These are phyloP conservation scores for Boletus tylopilopsis DNA, from an alignment of 768 basidiomycete species.

Conservation along the genomic window DNA sequence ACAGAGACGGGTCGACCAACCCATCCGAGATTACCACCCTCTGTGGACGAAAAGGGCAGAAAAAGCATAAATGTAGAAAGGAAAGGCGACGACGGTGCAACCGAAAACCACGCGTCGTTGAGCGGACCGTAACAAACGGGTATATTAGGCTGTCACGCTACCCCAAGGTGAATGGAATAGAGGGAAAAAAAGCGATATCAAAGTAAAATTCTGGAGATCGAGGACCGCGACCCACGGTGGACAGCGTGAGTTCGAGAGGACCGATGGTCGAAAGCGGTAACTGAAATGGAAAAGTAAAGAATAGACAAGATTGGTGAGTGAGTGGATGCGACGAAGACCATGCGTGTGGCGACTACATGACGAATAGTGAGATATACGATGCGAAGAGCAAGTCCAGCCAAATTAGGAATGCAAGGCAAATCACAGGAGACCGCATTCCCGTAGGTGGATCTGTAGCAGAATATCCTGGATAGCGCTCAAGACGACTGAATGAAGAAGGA, in stretches of 20 bases:
- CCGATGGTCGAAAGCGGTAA: not conserved
- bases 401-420: not conserved
- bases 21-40: slow-evolving; percentile 1
- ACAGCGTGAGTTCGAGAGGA: not conserved
- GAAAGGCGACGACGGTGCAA: slow-evolving; percentile 1
- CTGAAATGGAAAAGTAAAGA: slow-evolving; percentile 4
- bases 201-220: slow-evolving; percentile 7
- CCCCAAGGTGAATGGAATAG: slow-evolving; percentile 7
- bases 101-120: slow-evolving; percentile 14
- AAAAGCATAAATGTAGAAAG: not conserved
- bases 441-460: slow-evolving; percentile 77
- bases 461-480: slow-evolving; percentile 88
- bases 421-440: slow-evolving; percentile 77
- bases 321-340: slow-evolving; percentile 22
- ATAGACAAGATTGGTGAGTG: slow-evolving; percentile 23
- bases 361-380: slow-evolving; percentile 25
- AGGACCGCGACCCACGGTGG: slow-evolving; percentile 5
- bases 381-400: slow-evolving; percentile 2
- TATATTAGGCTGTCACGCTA: slow-evolving; percentile 25
- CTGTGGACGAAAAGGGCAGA: not conserved
- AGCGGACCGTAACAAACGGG: slow-evolving; percentile 21
- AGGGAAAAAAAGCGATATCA: not conserved
- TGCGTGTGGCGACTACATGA: slow-evolving; percentile 23
- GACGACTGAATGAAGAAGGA: slow-evolving; percentile 52
- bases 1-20: not conserved